phyloP scores from a whole-genome alignment of 306 rosid species.

The Bauhinia variegata region DNA sequence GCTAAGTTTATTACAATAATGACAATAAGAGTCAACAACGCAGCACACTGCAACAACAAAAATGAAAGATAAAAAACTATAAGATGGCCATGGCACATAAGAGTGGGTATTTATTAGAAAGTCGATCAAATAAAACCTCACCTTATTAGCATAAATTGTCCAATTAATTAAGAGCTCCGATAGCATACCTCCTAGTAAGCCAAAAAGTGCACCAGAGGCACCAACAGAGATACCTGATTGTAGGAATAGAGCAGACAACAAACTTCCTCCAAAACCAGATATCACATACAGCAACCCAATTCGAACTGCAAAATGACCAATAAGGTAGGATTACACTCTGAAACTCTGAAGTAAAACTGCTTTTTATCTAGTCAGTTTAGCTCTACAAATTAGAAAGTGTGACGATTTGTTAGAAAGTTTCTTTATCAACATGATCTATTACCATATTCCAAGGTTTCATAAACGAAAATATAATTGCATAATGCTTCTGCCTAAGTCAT shows the following conservation, averaged over 20 bases:
- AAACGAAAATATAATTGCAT: not conserved
- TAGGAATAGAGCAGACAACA: constrained; percentile 72
- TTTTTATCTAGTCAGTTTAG: constrained; percentile 3
- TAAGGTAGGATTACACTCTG: constrained; percentile 4
- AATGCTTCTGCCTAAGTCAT: not conserved
- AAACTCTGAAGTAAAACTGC: constrained; percentile 12
- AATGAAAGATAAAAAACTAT: constrained; percentile 26
- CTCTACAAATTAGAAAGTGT: not conserved
- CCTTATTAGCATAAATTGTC: constrained; percentile 88
- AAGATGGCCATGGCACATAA: constrained; percentile 25
- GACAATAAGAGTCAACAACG: constrained; percentile 64
- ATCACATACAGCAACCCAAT: constrained; percentile 71
- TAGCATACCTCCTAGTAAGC: constrained; percentile 86
- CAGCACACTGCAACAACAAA: constrained; percentile 57
- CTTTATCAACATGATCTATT: not conserved
- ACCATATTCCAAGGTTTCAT: not conserved
- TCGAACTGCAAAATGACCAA: constrained; percentile 50
- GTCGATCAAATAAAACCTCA: constrained; percentile 35
- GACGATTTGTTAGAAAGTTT: constrained; percentile 4
- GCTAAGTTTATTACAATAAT: constrained; percentile 69
- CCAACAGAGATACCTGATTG: constrained; percentile 77
- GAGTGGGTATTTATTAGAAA: constrained; percentile 22
- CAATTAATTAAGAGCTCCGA: constrained; percentile 86
- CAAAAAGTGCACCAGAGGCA: constrained; percentile 93
- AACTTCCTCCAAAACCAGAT: constrained; percentile 85